Evolutionary conservation across 1,139 yeast species (phyloP), one percentile per base, ranked within the genome.

Genomic region (Zygotorulaspora mrakii): DNA sequence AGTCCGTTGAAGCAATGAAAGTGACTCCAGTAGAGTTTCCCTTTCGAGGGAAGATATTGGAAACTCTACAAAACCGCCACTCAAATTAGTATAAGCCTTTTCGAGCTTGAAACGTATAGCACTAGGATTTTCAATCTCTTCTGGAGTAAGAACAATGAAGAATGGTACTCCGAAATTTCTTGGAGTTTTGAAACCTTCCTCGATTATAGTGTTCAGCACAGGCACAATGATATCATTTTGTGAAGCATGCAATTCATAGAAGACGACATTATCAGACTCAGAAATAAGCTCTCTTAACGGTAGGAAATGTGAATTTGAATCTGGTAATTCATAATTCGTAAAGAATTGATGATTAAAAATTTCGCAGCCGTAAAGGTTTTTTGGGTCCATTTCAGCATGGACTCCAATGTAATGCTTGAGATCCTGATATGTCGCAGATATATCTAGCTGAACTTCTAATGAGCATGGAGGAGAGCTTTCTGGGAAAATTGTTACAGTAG

Each of bases 271-370:
- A 55, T 88, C 96, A 27, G 71, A 67, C 10, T 71, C 73, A 6
- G 76, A 68, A 14, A 87, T 82, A 27, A 84, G 63, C 46, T 84
- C 94, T 26, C 84, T 72, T 6, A 87, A 73, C 1, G 91, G 87
- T 36, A 80, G 62, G 50, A 76, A 82, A 36, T 73, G 71, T 17
- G 79, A 68, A 47, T 73, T 76, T 0, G 78, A 72, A 30, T 73
- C 77, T 29, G 72, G 62, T 32, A 79, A 75, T 52, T 81, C 87
- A 59, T 81, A 82, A 56, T 82, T 79, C 40, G 73, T 76, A 66
- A 79, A 87, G 46, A 89, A 76, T 46, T 77, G 78, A 45, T 76
- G 70, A 43, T 77, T 78, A 65, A 80, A 87, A 5, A 87, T 66
- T 54, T 91, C 96, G 45, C 78, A 78, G 2, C 84, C 75, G 43